Percentiles rank a stretch among this genome's conserved stretches.
Conservation (phyloP, 768 basidiomycete species). For the Multifurca ochricompacta region DNA sequence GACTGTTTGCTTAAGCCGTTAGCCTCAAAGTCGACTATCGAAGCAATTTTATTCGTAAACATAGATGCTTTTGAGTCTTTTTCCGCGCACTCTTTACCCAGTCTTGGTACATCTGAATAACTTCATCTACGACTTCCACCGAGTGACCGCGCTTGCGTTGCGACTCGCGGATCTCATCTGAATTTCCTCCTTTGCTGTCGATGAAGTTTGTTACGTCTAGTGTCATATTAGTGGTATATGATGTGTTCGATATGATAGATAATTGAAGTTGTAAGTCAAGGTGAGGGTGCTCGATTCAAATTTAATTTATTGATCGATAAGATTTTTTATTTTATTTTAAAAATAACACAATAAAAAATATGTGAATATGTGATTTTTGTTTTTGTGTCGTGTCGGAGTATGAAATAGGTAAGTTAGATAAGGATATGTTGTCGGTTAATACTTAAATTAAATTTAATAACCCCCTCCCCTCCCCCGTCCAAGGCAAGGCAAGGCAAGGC, state of each 20-base stretch:
- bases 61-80: not conserved
- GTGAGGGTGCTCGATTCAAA: not conserved
- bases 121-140: slow-evolving; percentile 89
- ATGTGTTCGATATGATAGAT: not conserved
- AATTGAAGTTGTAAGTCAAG: not conserved
- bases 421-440: not conserved
- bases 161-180: slow-evolving; percentile 83
- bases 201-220: slow-evolving; percentile 76
- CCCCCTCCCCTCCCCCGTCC: too few species aligned
- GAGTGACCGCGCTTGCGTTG: slow-evolving; percentile 86
- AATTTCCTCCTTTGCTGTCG: slow-evolving; percentile 85
- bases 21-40: slow-evolving; percentile 80
- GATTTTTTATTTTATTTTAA: too few species aligned
- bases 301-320: slow-evolving; percentile 1
- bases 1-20: slow-evolving; percentile 73
- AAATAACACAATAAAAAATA: not conserved
- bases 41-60: not conserved
- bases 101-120: slow-evolving; percentile 83
- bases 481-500: too few species aligned
- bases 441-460: not conserved
- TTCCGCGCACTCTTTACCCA: slow-evolving; percentile 84
- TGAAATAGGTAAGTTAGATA: slow-evolving; percentile 3
- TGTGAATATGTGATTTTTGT: too few species aligned
- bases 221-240: slow-evolving; percentile 46
- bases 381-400: slow-evolving; percentile 11